Evolutionary conservation across 192 early-diverging fungal genomes (phyloP), one percentile per base, ranked within the genome.

Genomic region (Cetraspora pellucida): DNA sequence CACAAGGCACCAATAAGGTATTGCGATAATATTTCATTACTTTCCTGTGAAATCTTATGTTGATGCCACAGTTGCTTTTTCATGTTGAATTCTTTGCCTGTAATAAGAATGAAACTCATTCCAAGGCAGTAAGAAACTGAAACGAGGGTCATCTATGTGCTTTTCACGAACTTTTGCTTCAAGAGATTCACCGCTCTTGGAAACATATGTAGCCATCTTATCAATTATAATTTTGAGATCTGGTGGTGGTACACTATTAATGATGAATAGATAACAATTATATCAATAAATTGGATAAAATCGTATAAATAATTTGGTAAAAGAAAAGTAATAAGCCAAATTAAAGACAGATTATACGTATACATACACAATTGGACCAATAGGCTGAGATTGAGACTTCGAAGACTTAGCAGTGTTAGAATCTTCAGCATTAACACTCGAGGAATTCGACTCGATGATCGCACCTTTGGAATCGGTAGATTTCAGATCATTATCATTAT

Each of bases 101-200:
- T 87, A 88, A 61, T 88, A 81, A n/a, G 78, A 58, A 77, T 88
- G 75, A 58, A 55, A 80, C 13, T 69, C 54, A 68, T 87, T 85
- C 84, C 84, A 87, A 21, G 87, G 87, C 10, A 78, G 64, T 27
- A 88, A 60, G 66, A 88, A 88, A n/a, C 74, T 77, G 68, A 87
- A 87, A 30, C 81, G 79, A 4, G 86, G 82, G 67, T 87, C 83
- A 21, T 68, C 78, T 21, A 76, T 74, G 57, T 85, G 74, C 64
- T 84, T 77, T 52, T 74, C 80, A 25, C 77, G 75, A 45, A 88
- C 78, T 77, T 83, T 81, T 8, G 75, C 49, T 72, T 88, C 87
- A 25, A 87, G 77, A 8, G 55, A 77, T 13, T 55, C 43, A 3
- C 83, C 86, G 49, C 79, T 78, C 19, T 82, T 81, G 16, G 86